Evolutionary conservation across 805 yeast genomes (phyloP), one percentile per base, ranked within the genome.

Genomic region (Wickerhamomyces tratensis): DNA sequence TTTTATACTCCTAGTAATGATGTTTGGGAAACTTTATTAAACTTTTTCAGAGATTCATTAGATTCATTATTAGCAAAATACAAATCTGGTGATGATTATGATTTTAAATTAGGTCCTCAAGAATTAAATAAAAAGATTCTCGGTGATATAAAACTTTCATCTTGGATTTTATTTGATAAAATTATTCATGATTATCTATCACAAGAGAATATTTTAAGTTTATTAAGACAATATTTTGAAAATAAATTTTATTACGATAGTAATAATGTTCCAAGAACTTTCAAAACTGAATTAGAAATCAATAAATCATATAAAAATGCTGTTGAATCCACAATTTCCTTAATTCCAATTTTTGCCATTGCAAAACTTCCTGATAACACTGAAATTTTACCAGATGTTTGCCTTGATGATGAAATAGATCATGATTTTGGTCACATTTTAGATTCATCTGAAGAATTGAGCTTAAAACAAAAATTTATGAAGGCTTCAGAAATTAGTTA

Each of bases 221-320:
- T 86, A 26, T 62, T 91, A 56, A 79, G 86, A 56, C 94, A 86
- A 46, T 67, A 76, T 45, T 91, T 93, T 64, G 97, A 91, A 52
- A 86, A 79, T 44, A 67, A 63, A 37, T 91, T 93, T 66, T 72
- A 91, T 51, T 93, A 84, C 58, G 96, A 88, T 58, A 79, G 74
- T 33, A 73, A 80, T 46, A 94, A 89, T 4, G 62, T 86, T 29
- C 98, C 98, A 12, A 72, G 78, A 35, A 68, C 89, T 31, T 91
- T 95, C 85, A 78, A 76, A 49, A 79, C 77, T 42, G 74, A 81
- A 30, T 69, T 68, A 36, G 94, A 89, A 51, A 74, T 93, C 44
- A 95, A 88, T 43, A 59, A 60, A 2, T 72, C 73, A 14, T 91
- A 77, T 54, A 67, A 69, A 35, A 62, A 65, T 14, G 82, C 97